Evolutionary conservation across 2,329 filamentous ascomycete genomes (phyloP), one percentile per base, ranked within the genome.

Genomic region (Cercospora sp.): DNA sequence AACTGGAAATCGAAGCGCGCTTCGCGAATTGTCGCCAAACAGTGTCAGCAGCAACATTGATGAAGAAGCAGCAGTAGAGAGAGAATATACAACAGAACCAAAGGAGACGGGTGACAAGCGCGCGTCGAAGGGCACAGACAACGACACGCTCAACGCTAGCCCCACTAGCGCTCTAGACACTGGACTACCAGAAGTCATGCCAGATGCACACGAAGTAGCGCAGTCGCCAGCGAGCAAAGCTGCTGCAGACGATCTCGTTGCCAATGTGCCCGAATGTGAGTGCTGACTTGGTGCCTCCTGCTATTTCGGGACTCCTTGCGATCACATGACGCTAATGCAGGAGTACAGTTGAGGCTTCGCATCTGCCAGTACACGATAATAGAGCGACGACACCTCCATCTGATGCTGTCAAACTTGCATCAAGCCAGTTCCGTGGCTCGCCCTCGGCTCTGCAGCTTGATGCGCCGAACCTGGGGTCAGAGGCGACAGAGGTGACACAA

Each of bases 1-100:
- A 21, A 8, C 59, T 10, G 65, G 26, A 24, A 76, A 79, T 60
- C 80, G 81, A 73, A 72, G 74, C 61, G 77, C 79, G 26, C 73
- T 83, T 58, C 77, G 78, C 64, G 80, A 82, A 51, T 78, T 83
- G n/a, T 78, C 79, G 24, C 74, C 76, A 16, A 83, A 79, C 66
- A 75, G 74, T 59, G 72, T 71, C 21, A 70, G 72, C 30, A 73
- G 69, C 62, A 71, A 66, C 30, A 78, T 67, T 63, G 55, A 5
- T 21, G 55, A 24, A 24, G 18, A 24, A 74, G 63, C 63, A 43
- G 67, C 66, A 49, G 53, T 66, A 0, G 68, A 72, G 45, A 72
- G 74, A 24, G 40, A 16, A 3, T 75, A 77, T 63, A 79, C 79
- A 68, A 69, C 72, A 63, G 32, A 76, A 69, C 79, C 77, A 70